These are phyloP conservation scores for Plenodomus lindquistii DNA, from an alignment of 2,329 filamentous ascomycete species.

Conservation along the genomic window DNA sequence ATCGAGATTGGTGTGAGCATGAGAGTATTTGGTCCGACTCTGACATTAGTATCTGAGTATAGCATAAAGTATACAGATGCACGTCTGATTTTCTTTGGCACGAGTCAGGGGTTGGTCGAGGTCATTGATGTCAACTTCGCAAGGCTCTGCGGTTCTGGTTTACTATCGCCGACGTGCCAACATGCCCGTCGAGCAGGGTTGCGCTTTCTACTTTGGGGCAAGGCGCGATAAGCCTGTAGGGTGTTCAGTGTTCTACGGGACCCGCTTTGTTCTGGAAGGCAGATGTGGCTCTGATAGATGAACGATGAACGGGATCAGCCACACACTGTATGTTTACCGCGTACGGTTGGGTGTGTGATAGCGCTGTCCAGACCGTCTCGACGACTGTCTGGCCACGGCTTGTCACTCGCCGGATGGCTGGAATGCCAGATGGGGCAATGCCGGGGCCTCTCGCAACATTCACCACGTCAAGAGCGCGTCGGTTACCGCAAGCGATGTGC, in stretches of 20 bases:
- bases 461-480: background rate
- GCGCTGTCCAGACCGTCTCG: background rate
- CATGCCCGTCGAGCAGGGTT: conserved; percentile 3
- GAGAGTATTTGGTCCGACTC: too few species aligned
- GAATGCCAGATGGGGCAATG: background rate
- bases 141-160: too few species aligned
- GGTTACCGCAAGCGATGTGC: conserved; percentile 15
- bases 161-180: background rate
- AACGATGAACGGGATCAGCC: background rate
- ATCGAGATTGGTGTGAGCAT: too few species aligned
- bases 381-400: background rate
- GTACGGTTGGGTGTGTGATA: background rate
- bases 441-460: background rate
- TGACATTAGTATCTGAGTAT: too few species aligned
- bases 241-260: conserved; percentile 7
- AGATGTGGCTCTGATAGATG: conserved; percentile 12
- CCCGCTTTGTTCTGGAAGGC: conserved; percentile 38
- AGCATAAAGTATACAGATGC: too few species aligned
- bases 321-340: too few species aligned
- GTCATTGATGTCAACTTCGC: too few species aligned
- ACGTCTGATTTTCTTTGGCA: too few species aligned
- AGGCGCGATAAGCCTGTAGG: background rate
- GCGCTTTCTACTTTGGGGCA: conserved; percentile 19
- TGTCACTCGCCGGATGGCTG: background rate
- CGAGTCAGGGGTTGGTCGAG: too few species aligned